A percentile compares a stretch with the other conserved stretches of the same genome.
phyloP scores from a whole-genome alignment of 2,329 filamentous ascomycete genomes.

The Claviceps arundinis region DNA sequence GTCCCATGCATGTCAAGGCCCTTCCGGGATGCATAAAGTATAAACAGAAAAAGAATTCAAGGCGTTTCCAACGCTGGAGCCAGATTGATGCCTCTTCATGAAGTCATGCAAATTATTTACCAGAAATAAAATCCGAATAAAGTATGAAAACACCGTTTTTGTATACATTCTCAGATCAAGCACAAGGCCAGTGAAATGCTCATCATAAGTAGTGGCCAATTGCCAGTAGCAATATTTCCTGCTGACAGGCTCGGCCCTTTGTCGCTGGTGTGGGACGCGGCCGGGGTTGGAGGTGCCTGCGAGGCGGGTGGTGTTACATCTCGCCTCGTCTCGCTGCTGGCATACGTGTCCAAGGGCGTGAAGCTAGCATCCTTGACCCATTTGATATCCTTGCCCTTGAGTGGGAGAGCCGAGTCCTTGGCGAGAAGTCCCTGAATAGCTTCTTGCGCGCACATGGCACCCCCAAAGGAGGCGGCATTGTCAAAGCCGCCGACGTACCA shows the following conservation, averaged over 20 bases:
- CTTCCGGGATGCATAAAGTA: too few relatives aligned
- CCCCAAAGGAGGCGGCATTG: constrained; percentile 40
- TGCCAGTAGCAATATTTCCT: not conserved
- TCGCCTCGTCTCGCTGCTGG: constrained; percentile 3
- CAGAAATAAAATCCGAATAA: not conserved
- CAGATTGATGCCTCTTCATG: not conserved
- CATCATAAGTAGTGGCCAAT: not conserved
- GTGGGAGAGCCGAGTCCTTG: constrained; percentile 27
- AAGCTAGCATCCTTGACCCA: constrained; percentile 8
- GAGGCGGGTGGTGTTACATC: not conserved
- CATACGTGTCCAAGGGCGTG: constrained; percentile 9
- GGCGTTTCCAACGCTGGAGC: not conserved
- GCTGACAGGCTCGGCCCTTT: not conserved
- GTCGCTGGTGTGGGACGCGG: too few relatives aligned
- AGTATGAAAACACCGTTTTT: not conserved
- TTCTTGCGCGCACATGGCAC: constrained; percentile 53
- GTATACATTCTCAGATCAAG: not conserved
- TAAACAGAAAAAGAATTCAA: too few relatives aligned
- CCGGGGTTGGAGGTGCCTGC: too few relatives aligned
- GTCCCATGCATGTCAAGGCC: too few relatives aligned
- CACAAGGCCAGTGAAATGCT: not conserved
- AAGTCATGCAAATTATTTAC: not conserved
- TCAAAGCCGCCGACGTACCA: constrained; percentile 50
- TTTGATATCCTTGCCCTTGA: constrained; percentile 34
- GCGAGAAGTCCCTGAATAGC: constrained; percentile 46